Evolutionary conservation across 176 grass and related monocot species (phyloP).

Genomic region (Lolium perenne): DNA sequence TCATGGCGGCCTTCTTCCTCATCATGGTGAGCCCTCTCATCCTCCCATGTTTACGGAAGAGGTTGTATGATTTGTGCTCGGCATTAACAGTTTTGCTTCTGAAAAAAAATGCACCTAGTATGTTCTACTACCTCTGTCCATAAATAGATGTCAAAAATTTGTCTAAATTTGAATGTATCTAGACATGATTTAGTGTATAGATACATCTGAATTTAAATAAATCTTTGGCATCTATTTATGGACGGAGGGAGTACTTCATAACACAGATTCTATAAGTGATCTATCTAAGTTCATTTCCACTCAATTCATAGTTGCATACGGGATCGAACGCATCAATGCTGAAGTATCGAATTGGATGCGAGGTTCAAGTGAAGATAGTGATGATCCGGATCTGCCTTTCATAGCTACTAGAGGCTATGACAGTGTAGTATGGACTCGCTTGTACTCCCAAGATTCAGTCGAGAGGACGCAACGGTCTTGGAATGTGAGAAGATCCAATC

Average conservation of each 20-base stretch:
- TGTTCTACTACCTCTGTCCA: too few species aligned
- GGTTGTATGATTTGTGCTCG: background rate
- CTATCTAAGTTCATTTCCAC: constrained; percentile 7
- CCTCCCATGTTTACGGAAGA: background rate
- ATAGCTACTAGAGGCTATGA: constrained; percentile 92
- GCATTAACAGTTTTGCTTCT: constrained; percentile 5
- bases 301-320: constrained; percentile 68
- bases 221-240: too few species aligned
- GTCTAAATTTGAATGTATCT: too few species aligned
- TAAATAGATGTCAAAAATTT: too few species aligned
- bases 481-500: constrained; percentile 53
- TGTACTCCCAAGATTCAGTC: constrained; percentile 73
- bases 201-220: too few species aligned
- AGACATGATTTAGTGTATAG: too few species aligned
- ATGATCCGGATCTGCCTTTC: constrained; percentile 62
- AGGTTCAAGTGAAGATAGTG: constrained; percentile 51
- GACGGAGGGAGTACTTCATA: too few species aligned
- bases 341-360: constrained; percentile 90
- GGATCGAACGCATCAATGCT: constrained; percentile 82
- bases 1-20: constrained; percentile 95
- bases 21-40: constrained; percentile 69
- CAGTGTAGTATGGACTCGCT: constrained; percentile 87
- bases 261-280: background rate
- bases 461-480: constrained; percentile 46
- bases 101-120: background rate